Base-by-base conservation (phyloP, 345 rosid species). In the Aquilaria malaccensis region DNA sequence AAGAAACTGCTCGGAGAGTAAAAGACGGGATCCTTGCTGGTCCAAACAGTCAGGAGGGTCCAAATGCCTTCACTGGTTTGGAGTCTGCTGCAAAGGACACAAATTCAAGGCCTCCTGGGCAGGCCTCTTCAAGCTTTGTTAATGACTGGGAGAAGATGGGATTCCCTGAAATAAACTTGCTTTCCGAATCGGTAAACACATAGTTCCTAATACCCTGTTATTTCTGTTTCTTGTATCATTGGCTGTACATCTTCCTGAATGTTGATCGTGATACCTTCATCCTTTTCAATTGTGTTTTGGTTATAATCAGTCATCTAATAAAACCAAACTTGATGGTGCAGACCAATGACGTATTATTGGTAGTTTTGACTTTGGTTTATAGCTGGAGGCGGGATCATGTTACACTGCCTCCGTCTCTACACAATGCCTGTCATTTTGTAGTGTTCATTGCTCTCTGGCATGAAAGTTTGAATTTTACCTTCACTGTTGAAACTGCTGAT, bases 151-250 rank as follows among this genome's bases (percentile, higher is more conserved):
- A 84, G 58, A 72, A 81, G 56, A 72, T 76, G 62, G 88, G 85
- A 32, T 85, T 80, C 66, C 58, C 62, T 0, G 92, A 87, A 70
- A 72, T 85, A 2, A 90, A 83, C 59, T 75, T 90, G 60, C 88
- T 94, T 32, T 86, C 97, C 45, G 97, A 90, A 70, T 65, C 88
- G 63, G 99, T 94, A 67, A 84, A 94, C 75, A 45, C 50, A 29
- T 29, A 10, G 22, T 48, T 49, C 6, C 57, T 49, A 10, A 32
- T 49, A 29, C 50, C 58, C 55, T 5, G 11, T 3, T 52, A 2
- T 14, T 22, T 58, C 33, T 56, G 7, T n/a, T 13, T 49, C 55
- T 4, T 50, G 5, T 11, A 11, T 50, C 7, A 37, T 9, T 37
- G 5, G 43, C 43, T 37, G 5, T 37, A 37, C 43, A 37, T 37